These are phyloP conservation scores for Pseudoperonospora humuli DNA, from an alignment of 352 stramenopile genomes.

Conservation along the genomic window DNA sequence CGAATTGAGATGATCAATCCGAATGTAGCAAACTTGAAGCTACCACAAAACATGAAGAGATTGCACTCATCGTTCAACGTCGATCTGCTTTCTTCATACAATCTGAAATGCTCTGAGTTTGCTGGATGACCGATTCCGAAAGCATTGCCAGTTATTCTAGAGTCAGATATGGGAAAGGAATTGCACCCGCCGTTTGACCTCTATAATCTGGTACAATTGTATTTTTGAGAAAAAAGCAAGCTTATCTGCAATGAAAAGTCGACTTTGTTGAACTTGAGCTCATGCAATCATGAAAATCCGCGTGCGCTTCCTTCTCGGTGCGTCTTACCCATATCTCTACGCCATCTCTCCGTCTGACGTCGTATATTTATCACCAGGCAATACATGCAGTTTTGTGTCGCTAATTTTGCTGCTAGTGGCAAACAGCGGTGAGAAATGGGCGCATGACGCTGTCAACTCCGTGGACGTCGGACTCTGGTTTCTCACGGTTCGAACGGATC, in stretches of 20 bases:
- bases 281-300: conserved; percentile 36
- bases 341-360: not conserved
- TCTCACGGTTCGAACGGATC: conserved; percentile 27
- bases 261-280: too few species aligned
- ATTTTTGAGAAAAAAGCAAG: too few species aligned
- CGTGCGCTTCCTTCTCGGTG: conserved; percentile 35
- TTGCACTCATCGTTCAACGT: not conserved
- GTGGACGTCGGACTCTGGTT: conserved; percentile 68
- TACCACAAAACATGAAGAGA: not conserved
- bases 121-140: not conserved
- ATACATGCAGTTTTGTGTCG: conserved; percentile 35
- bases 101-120: not conserved
- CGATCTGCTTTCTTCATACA: not conserved
- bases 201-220: too few species aligned
- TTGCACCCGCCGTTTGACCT: too few species aligned
- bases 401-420: conserved; percentile 46
- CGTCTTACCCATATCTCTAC: not conserved
- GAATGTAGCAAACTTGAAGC: conserved; percentile 1
- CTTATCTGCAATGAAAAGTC: too few species aligned
- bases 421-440: conserved; percentile 43
- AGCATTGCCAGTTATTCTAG: not conserved
- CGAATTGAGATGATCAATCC: conserved; percentile 2
- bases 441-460: conserved; percentile 56
- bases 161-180: not conserved
- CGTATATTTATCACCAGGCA: conserved; percentile 25